Evolutionary conservation across 345 rosid species (phyloP), one percentile per base, ranked within the genome.

Genomic region (Luvunga scandens): DNA sequence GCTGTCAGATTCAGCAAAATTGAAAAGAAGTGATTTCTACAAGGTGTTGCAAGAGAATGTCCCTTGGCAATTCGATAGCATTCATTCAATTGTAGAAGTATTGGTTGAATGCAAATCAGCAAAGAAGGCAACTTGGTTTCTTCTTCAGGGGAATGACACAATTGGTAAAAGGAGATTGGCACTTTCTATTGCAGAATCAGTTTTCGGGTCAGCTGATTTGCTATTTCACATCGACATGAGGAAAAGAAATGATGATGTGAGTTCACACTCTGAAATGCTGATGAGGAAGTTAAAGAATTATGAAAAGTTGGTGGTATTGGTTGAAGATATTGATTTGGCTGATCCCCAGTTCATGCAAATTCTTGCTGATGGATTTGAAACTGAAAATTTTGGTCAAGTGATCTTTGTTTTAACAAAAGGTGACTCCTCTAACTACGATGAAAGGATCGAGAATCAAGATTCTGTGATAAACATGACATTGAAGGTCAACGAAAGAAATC

Each of bases 151-250:
- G 66, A 87, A 90, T 34, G 98, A 94, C 85, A 78, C 80, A 0
- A 39, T 87, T 2, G 97, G 95, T 6, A 94, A 93, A 80, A 87
- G 94, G 81, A 89, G 97, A 86, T 78, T 94, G 80, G 94, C 94
- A 21, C 85, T 81, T 72, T 86, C 91, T 9, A 84, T 90, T 73
- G 86, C 97, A 25, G 91, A 88, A 66, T 83, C 84, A 25, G 79
- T 92, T 70, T 81, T 81, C 2, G 94, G 93, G 5, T 89, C 93
- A 21, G 50, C 81, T 70, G 88, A 91, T 71, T 77, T 78, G 13
- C 86, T 94, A 36, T 53, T 89, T 45, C 77, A 82, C 75, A 74
- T 91, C 75, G 84, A 86, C 81, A 81, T 83, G 84, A 83, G 80
- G 81, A 90, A 73, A 75, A 85, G 61, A 68, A 76, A 82, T 1